Evolutionary conservation across 371 early-diverging fungal species (phyloP).

Genomic region (Circinella minor): DNA sequence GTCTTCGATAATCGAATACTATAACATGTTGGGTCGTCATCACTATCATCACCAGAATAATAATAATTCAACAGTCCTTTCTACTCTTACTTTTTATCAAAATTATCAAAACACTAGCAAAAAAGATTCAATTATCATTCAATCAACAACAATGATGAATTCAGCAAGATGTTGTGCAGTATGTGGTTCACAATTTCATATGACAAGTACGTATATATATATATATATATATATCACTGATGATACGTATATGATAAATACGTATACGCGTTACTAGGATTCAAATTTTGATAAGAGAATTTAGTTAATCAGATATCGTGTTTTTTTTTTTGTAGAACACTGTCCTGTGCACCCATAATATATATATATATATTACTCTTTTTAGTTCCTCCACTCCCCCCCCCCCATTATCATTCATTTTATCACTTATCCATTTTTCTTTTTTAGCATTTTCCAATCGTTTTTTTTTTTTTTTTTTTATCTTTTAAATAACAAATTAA

Average conservation of each 20-base stretch:
- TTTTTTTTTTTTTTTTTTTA: too few relatives aligned
- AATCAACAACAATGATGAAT: background rate
- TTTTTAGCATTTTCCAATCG: too few relatives aligned
- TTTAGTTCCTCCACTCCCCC: too few relatives aligned
- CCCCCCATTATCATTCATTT: background rate
- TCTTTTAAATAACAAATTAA: too few relatives aligned
- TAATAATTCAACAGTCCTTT: background rate
- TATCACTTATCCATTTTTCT: too few relatives aligned
- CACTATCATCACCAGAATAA: background rate
- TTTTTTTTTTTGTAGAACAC: slow-evolving; percentile 33
- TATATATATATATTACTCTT: too few relatives aligned
- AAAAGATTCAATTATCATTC: background rate
- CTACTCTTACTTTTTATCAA: background rate
- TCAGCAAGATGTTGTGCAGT: slow-evolving; percentile 27
- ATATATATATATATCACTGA: background rate
- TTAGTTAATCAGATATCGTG: background rate
- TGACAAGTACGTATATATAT: slow-evolving; percentile 44
- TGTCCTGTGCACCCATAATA: slow-evolving; percentile 39
- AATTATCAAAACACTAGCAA: background rate
- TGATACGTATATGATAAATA: too few relatives aligned
- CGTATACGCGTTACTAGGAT: too few relatives aligned
- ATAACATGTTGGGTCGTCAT: background rate
- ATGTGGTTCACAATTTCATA: slow-evolving; percentile 40
- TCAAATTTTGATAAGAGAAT: too few relatives aligned
- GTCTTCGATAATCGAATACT: too few relatives aligned